These are phyloP conservation scores for Peziza echinospora DNA, from an alignment of 495 filamentous ascomycete species.

Conservation along the genomic window DNA sequence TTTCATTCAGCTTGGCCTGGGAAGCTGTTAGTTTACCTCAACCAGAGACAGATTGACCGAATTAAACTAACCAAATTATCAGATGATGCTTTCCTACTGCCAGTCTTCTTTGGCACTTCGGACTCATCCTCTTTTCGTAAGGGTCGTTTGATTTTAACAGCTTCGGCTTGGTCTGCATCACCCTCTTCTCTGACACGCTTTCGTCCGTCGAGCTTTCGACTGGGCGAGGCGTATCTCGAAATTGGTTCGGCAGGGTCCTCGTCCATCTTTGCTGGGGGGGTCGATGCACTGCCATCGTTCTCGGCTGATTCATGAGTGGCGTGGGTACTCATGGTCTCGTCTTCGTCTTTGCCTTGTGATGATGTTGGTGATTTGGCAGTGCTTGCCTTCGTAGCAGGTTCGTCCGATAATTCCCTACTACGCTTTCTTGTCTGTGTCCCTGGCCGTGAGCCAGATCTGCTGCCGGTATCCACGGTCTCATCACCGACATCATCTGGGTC, in stretches of 20 bases:
- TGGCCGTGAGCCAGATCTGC: conserved; percentile 8
- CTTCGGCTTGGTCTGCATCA: neutral
- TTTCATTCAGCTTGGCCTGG: too few species aligned
- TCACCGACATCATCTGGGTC: neutral
- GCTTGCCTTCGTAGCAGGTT: conserved; percentile 10
- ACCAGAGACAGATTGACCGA: too few species aligned
- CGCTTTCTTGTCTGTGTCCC: conserved; percentile 16
- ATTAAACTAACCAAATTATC: too few species aligned
- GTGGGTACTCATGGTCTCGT: neutral
- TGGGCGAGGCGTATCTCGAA: neutral
- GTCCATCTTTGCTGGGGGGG: neutral
- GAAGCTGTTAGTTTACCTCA: too few species aligned
- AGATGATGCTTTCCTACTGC: too few species aligned
- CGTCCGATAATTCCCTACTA: conserved; percentile 18
- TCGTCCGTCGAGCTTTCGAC: neutral
- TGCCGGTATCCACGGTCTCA: neutral
- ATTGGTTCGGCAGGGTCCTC: neutral
- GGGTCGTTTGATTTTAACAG: neutral
- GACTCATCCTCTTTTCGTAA: neutral
- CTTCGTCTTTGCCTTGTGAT: neutral
- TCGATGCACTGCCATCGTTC: neutral
- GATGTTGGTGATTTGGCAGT: neutral
- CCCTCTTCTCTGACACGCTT: neutral
- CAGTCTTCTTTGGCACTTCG: neutral
- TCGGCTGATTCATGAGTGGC: neutral